phyloP scores from a whole-genome alignment of 306 rosid genomes.

The Fragaria iinumae region DNA sequence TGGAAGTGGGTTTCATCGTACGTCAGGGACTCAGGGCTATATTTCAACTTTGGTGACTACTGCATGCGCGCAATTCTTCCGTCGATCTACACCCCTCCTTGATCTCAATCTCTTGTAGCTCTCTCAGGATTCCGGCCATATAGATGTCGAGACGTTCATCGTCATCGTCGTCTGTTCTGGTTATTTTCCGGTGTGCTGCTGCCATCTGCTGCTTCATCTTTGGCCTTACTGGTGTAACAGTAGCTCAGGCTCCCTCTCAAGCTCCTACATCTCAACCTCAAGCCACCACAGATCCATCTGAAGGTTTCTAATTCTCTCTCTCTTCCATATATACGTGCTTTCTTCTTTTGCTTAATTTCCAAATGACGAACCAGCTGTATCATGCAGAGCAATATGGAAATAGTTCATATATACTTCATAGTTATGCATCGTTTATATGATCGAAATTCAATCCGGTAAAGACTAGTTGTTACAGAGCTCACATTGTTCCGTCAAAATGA shows the following conservation, averaged over 20 bases:
- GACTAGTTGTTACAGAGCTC: background rate
- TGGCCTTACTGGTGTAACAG: background rate
- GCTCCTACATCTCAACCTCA: conserved; percentile 22
- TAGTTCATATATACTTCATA: too few species aligned
- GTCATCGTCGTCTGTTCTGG: background rate
- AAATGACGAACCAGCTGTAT: too few species aligned
- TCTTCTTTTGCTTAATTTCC: background rate
- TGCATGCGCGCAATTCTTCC: background rate
- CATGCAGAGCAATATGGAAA: background rate
- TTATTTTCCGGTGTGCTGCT: background rate
- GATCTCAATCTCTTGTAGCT: background rate
- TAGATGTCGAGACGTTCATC: background rate
- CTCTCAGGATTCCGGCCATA: background rate
- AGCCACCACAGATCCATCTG: conserved; percentile 48
- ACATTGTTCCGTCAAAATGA: background rate
- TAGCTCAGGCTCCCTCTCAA: conserved; percentile 7
- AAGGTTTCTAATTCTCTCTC: conserved; percentile 37
- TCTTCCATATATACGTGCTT: background rate
- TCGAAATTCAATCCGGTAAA: background rate
- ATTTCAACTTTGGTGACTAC: background rate
- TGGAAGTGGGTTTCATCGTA: background rate
- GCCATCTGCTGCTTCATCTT: conserved; percentile 5
- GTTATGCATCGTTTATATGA: background rate
- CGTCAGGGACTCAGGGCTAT: background rate
- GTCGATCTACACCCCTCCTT: background rate